Percentiles rank a stretch among this genome's conserved stretches.
Conservation (phyloP, 2,329 filamentous ascomycete genomes). For the Aciculosporium take region DNA sequence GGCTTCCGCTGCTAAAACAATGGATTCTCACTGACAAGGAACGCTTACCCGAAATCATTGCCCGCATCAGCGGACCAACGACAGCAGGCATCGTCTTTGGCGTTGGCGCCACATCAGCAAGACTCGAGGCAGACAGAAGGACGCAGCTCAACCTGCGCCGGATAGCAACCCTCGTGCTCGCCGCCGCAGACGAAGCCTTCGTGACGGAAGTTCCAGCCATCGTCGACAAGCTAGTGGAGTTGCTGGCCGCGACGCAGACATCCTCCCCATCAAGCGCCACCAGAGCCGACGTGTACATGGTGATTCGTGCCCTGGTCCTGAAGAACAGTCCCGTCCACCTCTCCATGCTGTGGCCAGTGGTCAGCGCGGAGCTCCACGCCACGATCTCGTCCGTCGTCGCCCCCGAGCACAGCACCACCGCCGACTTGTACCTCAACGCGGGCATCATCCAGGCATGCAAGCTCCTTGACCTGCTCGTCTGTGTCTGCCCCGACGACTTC, state of each 20-base stretch:
- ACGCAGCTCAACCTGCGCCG: conserved; percentile 81
- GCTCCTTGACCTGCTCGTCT: conserved; percentile 75
- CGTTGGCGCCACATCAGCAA: conserved; percentile 86
- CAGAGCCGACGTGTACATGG: conserved; percentile 77
- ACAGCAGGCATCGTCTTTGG: conserved; percentile 96
- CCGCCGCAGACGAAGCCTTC: conserved; percentile 64
- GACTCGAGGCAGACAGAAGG: conserved; percentile 87
- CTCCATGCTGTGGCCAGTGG: conserved; percentile 74
- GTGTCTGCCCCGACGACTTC: conserved; percentile 84
- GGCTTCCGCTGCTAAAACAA: conserved; percentile 73
- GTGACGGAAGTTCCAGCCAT: conserved; percentile 60
- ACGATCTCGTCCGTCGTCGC: conserved; percentile 63
- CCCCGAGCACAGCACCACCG: conserved; percentile 45
- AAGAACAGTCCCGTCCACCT: conserved; percentile 69
- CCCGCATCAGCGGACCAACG: conserved; percentile 67
- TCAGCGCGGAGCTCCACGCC: conserved; percentile 73
- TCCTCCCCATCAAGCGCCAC: conserved; percentile 88
- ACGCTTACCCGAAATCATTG: conserved; percentile 65
- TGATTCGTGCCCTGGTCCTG: conserved; percentile 68
- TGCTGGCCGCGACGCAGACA: conserved; percentile 67
- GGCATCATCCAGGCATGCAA: conserved; percentile 86
- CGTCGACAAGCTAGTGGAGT: conserved; percentile 72
- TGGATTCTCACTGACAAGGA: conserved; percentile 83
- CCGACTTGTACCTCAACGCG: conserved; percentile 61
- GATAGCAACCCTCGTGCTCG: conserved; percentile 65